These are phyloP conservation scores for Clonostachys solani DNA, from an alignment of 2,329 filamentous ascomycete genomes.

Conservation along the genomic window DNA sequence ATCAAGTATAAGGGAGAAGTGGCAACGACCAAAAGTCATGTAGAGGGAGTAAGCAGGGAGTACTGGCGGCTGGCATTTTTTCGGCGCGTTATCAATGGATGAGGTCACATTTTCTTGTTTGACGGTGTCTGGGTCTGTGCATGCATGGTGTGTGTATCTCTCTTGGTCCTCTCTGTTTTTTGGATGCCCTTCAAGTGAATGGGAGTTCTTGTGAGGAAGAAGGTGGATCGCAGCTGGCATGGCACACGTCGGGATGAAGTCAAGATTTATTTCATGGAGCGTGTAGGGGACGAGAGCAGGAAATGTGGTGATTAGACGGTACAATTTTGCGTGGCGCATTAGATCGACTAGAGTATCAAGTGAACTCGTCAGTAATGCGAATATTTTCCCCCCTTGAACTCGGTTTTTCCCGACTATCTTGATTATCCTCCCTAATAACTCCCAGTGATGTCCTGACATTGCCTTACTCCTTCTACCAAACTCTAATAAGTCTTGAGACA, in stretches of 20 bases:
- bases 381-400: background rate
- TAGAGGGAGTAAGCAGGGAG: constrained; percentile 18
- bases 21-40: constrained; percentile 29
- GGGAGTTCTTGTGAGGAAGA: background rate
- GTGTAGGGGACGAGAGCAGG: background rate
- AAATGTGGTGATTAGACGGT: background rate
- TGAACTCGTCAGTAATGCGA: constrained; percentile 15
- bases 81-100: background rate
- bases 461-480: constrained; percentile 4
- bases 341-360: constrained; percentile 22
- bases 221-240: too few species aligned
- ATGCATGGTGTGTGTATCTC: background rate
- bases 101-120: constrained; percentile 1
- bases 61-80: background rate
- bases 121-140: constrained; percentile 1
- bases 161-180: background rate
- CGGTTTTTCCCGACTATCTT: too few species aligned
- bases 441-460: background rate
- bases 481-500: background rate
- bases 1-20: constrained; percentile 12
- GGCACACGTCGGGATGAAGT: constrained; percentile 2
- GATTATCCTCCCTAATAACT: background rate
- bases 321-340: constrained; percentile 1
- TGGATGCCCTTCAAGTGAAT: constrained; percentile 2
- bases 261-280: constrained; percentile 7